These are phyloP conservation scores for Metschnikowia bowlesiae DNA, from an alignment of 805 yeast genomes.

Conservation along the genomic window DNA sequence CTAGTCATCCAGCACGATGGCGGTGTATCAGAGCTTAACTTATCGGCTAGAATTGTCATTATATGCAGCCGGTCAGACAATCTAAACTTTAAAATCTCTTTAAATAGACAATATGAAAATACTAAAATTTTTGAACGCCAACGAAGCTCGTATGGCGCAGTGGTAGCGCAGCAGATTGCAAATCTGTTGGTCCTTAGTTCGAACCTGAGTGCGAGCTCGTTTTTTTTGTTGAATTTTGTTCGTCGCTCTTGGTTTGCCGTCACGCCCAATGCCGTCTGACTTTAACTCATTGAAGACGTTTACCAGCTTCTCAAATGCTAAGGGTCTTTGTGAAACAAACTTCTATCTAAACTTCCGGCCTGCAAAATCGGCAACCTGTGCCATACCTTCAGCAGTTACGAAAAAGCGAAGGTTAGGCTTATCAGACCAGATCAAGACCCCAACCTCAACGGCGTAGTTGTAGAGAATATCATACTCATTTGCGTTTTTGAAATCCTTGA, in stretches of 20 bases:
- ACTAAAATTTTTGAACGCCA: too few species aligned
- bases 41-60: too few species aligned
- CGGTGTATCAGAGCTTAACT: too few species aligned
- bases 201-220: constrained; percentile 80
- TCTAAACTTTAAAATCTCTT: too few species aligned
- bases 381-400: constrained; percentile 80
- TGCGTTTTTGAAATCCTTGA: constrained; percentile 75
- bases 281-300: too few species aligned
- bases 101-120: too few species aligned
- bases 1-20: too few species aligned
- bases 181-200: constrained; percentile 98
- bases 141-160: constrained; percentile 79
- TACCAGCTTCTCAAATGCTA: not conserved
- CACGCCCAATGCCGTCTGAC: too few species aligned
- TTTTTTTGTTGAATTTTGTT: constrained; percentile 18
- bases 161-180: constrained; percentile 99
- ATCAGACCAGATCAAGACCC: constrained; percentile 87
- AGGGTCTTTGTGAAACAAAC: not conserved
- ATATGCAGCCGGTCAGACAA: too few species aligned
- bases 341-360: constrained; percentile 44
- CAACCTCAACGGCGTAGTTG: constrained; percentile 83
- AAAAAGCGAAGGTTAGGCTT: constrained; percentile 67
- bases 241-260: too few species aligned
- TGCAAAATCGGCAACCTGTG: constrained; percentile 89
- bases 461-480: constrained; percentile 70